Conservation (phyloP, 306 rosid genomes). For the Castanopsis chinensis region DNA sequence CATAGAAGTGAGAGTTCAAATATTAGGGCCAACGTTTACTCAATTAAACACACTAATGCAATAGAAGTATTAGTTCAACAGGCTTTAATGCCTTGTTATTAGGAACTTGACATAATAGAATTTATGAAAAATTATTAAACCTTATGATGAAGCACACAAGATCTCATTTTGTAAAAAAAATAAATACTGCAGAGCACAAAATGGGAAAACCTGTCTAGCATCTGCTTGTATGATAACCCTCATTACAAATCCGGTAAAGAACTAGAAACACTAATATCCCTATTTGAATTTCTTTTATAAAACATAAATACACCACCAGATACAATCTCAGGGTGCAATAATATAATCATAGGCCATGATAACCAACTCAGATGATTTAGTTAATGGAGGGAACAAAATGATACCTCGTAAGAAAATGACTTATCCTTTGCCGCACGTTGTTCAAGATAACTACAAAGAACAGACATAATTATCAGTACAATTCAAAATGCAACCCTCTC, state of each 20-base stretch:
- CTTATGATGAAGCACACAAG: background rate
- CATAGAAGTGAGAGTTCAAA: too few species aligned
- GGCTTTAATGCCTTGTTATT: background rate
- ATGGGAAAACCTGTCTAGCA: background rate
- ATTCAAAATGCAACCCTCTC: background rate
- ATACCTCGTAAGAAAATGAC: slow-evolving; percentile 89
- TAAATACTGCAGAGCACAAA: background rate
- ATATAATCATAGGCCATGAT: background rate
- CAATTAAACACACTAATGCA: too few species aligned
- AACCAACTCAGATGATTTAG: background rate
- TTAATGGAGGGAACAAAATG: background rate
- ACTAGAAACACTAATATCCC: background rate
- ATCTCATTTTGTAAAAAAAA: background rate
- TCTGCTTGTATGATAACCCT: background rate
- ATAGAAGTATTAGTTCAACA: too few species aligned
- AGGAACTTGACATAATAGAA: background rate
- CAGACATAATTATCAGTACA: slow-evolving; percentile 20
- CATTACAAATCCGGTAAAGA: background rate
- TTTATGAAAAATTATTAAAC: background rate
- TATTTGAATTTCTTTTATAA: background rate
- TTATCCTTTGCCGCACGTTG: slow-evolving; percentile 72
- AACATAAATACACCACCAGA: background rate
- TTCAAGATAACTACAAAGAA: slow-evolving; percentile 81
- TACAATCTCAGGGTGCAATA: slow-evolving; percentile 8
- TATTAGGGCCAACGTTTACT: too few species aligned